These are phyloP conservation scores for Byssothecium circinans DNA, from an alignment of 2,329 filamentous ascomycete genomes.

Conservation along the genomic window DNA sequence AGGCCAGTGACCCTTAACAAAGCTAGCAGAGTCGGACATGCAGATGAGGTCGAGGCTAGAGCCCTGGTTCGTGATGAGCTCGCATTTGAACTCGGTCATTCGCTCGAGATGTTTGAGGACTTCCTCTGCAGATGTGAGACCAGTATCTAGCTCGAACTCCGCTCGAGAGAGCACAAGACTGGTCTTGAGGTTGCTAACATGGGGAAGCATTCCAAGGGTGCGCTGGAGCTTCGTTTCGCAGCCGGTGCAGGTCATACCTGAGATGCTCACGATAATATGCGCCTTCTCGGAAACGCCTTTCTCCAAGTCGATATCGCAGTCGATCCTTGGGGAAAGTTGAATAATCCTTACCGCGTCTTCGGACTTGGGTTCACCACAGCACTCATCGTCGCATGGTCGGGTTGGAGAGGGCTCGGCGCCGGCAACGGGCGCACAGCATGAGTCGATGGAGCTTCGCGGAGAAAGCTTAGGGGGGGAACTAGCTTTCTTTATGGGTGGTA, in stretches of 20 bases:
- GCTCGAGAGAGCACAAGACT: slow-evolving; percentile 67
- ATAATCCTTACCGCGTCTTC: not conserved
- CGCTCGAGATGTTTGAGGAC: slow-evolving; percentile 57
- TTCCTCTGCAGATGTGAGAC: slow-evolving; percentile 24
- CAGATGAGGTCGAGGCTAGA: slow-evolving; percentile 27
- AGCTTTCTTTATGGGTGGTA: not conserved
- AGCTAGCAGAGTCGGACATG: slow-evolving; percentile 5
- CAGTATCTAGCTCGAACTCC: slow-evolving; percentile 62
- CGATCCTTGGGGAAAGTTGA: not conserved
- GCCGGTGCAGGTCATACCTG: slow-evolving; percentile 74
- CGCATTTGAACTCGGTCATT: slow-evolving; percentile 65
- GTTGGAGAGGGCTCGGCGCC: not conserved
- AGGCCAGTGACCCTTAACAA: slow-evolving; percentile 25
- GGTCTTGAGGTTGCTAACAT: slow-evolving; percentile 60
- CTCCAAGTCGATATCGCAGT: slow-evolving; percentile 21
- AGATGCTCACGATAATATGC: slow-evolving; percentile 62
- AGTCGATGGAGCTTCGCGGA: not conserved
- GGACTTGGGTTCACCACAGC: slow-evolving; percentile 3
- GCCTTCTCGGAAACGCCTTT: slow-evolving; percentile 43
- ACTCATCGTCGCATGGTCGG: slow-evolving; percentile 8
- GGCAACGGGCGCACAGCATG: slow-evolving; percentile 1
- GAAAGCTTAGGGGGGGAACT: not conserved
- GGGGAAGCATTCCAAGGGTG: slow-evolving; percentile 54
- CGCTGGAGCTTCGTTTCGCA: slow-evolving; percentile 66
- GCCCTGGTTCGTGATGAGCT: slow-evolving; percentile 35